Base-by-base conservation (phyloP, 805 yeast species). In the Suhomyces sp. region DNA sequence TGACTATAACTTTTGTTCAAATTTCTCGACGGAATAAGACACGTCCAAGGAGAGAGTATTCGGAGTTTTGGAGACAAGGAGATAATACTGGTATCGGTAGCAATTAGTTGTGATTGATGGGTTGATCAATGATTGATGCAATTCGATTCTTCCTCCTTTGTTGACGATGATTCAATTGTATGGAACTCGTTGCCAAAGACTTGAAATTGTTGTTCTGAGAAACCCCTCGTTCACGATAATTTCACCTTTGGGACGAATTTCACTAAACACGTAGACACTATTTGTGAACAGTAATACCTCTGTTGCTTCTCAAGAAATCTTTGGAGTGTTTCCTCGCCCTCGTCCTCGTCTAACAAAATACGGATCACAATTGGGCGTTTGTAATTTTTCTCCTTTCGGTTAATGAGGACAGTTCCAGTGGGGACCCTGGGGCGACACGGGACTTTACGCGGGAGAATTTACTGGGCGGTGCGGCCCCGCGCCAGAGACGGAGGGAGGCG, bases 351-450 rank as follows among this genome's bases (percentile, higher is more conserved):
- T 47, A 47, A 47, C 49, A 35, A 36, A 17, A n/a, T 22, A 35
- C 49, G 51, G 51, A 48, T 48, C 51, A 48, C 33, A 48, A 41
- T 48, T 48, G 51, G 44, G 41, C 51, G 51, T 24, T 47, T 35
- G 33, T 47, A 42, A 41, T 48, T 48, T 48, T 48, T 48, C 51
- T 48, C 9, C 42, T 41, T 48, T 31, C 26, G 51, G 51, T 22
- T 41, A 48, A 48, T 46, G 42, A n/a, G 48, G 15, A 46, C 48
- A 26, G 42, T 15, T 27, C 35, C 47, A 38, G 42, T 19, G 42
- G 42, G 24, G 42, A 38, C 42, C 17, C 42, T 38, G 42, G 42
- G 42, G 24, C 42, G 42, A 19, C 42, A 19, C 42, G 42, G 42
- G 24, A 17, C 42, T 19, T 38, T 19, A 13, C 42, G 24, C 42